A percentile compares a stretch with the other conserved stretches of the same genome.
Conservation (phyloP, 1,139 yeast species). For the Scheffersomyces illinoinensis region DNA sequence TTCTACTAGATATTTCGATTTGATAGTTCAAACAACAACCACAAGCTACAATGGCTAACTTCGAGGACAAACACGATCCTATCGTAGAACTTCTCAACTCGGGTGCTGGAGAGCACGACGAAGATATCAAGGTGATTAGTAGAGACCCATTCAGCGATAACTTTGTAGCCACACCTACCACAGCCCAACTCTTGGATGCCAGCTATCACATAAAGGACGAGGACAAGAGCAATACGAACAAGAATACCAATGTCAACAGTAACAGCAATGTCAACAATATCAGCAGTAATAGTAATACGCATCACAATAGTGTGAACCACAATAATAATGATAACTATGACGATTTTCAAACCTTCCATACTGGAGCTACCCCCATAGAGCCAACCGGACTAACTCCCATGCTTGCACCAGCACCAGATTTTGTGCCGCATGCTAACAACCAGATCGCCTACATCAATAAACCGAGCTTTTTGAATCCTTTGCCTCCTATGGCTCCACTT, state of each 20-base stretch:
- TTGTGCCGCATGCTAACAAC: constrained; percentile 11
- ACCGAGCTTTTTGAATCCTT: constrained; percentile 15
- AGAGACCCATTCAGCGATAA: constrained; percentile 16
- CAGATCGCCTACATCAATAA: constrained; percentile 13
- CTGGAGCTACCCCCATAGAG: constrained; percentile 4
- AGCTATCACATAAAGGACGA: constrained; percentile 1
- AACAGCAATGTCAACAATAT: background rate
- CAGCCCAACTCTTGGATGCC: constrained; percentile 4
- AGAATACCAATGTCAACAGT: constrained; percentile 5
- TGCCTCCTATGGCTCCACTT: constrained; percentile 38
- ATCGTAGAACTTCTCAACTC: constrained; percentile 14
- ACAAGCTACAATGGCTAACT: background rate
- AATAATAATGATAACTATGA: constrained; percentile 6
- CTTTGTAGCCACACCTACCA: constrained; percentile 1
- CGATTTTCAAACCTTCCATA: constrained; percentile 11
- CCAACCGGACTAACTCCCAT: constrained; percentile 13
- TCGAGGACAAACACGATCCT: constrained; percentile 9
- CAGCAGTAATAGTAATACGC: background rate
- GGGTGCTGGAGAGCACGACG: constrained; percentile 18
- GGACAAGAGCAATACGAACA: constrained; percentile 10
- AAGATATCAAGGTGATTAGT: constrained; percentile 38
- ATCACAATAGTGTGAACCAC: no score
- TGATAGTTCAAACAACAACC: background rate
- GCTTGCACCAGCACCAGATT: constrained; percentile 5
- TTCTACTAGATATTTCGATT: background rate